Evolutionary conservation across 345 rosid species (phyloP), one percentile per base, ranked within the genome.

Genomic region (Brassica cretica): DNA sequence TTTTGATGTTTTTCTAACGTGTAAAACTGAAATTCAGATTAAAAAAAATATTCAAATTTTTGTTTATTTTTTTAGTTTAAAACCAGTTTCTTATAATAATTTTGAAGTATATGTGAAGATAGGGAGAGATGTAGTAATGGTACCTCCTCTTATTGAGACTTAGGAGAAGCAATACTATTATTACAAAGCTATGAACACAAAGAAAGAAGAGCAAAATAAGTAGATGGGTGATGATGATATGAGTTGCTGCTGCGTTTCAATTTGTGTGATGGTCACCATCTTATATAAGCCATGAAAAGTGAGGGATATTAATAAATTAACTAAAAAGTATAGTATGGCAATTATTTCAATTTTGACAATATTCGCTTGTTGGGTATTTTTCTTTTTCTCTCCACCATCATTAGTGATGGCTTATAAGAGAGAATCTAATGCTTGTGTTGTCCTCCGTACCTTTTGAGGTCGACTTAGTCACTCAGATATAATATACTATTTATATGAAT

Each of bases 221-320:
- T 78, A 76, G 81, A 76, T 80, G 80, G 81, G 74, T 76, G 73
- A 51, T 70, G 70, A 71, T 9, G 41, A 41, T 41, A 44, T 1
- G 44, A 15, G 74, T 70, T 82, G 84, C 84, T 83, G 90, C 87
- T 78, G 83, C 82, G 66, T 76, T 70, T 66, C 51, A 60, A 59
- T 21, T 8, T 60, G 77, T 72, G 64, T 29, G 35, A n/a, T 53
- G 77, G 21, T 19, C 66, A 10, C 14, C 3, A 29, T 37, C 73
- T 74, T 83, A 76, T 84, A 85, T 85, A 85, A 59, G 80, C 63
- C 14, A n/a, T 24, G 68, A 66, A 30, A 30, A 83, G 80, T 24
- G 55, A 15, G 27, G 49, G 53, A 61, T 66, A 16, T 44, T 11
- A 16, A n/a, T 64, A 24, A 61, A 24, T 10, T 24, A 59, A 59